phyloP scores from a whole-genome alignment of 2,329 filamentous ascomycete genomes.

The Capronia americana region DNA sequence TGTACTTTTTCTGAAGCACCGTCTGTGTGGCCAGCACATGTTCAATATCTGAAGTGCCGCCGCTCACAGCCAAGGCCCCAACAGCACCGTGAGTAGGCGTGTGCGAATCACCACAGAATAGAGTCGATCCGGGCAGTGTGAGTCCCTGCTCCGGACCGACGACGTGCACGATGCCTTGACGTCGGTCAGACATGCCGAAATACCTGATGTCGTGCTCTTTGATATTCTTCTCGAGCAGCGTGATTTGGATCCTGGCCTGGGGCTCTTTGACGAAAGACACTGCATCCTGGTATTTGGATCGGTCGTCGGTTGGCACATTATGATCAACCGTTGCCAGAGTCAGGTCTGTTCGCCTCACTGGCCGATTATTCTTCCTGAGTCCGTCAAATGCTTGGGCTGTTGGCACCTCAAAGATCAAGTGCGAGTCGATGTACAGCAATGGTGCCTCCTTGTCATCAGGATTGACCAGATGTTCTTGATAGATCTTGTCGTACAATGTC shows the following conservation, averaged over 20 bases:
- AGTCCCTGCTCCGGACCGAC: conserved; percentile 98
- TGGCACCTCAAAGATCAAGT: conserved; percentile 96
- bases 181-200: conserved; percentile 92
- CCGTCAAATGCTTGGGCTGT: conserved; percentile 99
- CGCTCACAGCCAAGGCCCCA: conserved; percentile 90
- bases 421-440: conserved; percentile 68
- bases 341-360: conserved; percentile 91
- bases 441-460: conserved; percentile 20
- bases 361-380: conserved; percentile 82
- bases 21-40: conserved; percentile 98
- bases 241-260: conserved; percentile 89
- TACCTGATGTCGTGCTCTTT: conserved; percentile 96
- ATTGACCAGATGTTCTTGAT: conserved; percentile 24
- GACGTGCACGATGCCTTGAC: conserved; percentile 96
- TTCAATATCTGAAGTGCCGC: conserved; percentile 96
- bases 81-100: conserved; percentile 97
- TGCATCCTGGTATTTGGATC: conserved; percentile 92
- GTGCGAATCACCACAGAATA: conserved; percentile 96
- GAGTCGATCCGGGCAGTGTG: conserved; percentile 92
- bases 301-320: conserved; percentile 90
- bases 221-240: conserved; percentile 94
- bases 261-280: conserved; percentile 91
- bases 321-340: conserved; percentile 95
- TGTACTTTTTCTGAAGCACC: conserved; percentile 89
- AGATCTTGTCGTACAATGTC: conserved; percentile 25